These are phyloP conservation scores for Taphrina wiesneri DNA, from an alignment of 1,139 yeast genomes.

Conservation along the genomic window DNA sequence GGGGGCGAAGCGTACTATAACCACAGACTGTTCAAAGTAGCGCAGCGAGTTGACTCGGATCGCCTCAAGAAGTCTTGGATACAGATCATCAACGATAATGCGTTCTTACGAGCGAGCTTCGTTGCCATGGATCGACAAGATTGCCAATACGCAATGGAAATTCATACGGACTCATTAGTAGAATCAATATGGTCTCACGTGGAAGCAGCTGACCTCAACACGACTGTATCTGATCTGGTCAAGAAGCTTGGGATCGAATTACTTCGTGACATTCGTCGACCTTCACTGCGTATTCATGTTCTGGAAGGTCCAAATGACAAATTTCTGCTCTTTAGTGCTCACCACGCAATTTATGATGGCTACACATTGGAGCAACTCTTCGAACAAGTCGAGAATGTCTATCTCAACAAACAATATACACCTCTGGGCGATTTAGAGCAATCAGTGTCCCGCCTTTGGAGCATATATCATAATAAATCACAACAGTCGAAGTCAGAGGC, in stretches of 20 bases:
- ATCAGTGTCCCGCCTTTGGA: slow-evolving; percentile 3
- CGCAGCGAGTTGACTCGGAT: not conserved
- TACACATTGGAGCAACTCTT: slow-evolving; percentile 13
- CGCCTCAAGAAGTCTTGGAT: slow-evolving; percentile 34
- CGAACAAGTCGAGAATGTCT: not conserved
- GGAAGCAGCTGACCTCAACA: slow-evolving; percentile 21
- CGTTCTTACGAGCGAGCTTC: slow-evolving; percentile 40
- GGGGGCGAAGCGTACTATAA: slow-evolving; percentile 40
- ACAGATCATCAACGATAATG: slow-evolving; percentile 32
- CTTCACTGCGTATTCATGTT: slow-evolving; percentile 7
- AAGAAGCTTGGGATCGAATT: not conserved
- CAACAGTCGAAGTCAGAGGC: not conserved
- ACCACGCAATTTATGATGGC: slow-evolving; percentile 41
- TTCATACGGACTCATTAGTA: not conserved
- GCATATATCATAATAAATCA: not conserved
- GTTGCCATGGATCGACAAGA: slow-evolving; percentile 22
- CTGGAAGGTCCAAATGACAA: not conserved
- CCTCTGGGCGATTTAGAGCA: not conserved
- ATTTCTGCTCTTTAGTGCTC: slow-evolving; percentile 37
- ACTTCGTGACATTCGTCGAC: not conserved
- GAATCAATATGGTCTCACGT: slow-evolving; percentile 11
- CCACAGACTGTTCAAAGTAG: slow-evolving; percentile 35
- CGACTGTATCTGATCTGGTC: slow-evolving; percentile 14
- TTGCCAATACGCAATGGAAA: slow-evolving; percentile 38
- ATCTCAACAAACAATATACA: not conserved